phyloP scores from a whole-genome alignment of 176 grass and related monocot genomes.

The Cenchrus americanus region DNA sequence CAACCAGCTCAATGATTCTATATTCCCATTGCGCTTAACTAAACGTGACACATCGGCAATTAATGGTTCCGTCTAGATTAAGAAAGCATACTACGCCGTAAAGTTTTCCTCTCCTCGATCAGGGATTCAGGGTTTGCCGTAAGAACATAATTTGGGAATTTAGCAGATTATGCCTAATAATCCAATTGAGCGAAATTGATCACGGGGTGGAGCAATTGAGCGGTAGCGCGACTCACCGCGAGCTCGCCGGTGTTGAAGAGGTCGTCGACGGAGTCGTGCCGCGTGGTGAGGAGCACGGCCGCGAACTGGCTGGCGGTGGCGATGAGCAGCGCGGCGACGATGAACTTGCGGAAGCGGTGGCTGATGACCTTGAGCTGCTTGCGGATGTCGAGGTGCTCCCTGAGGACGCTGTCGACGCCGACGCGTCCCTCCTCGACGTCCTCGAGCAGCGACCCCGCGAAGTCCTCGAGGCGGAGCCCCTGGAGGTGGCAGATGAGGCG shows the following conservation, averaged over 20 bases:
- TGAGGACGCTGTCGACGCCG: slow-evolving; percentile 57
- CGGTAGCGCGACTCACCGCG: slow-evolving; percentile 42
- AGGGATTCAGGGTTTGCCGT: background rate
- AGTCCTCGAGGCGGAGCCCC: slow-evolving; percentile 80
- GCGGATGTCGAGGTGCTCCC: slow-evolving; percentile 88
- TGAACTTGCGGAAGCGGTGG: slow-evolving; percentile 85
- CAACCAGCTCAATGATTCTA: background rate
- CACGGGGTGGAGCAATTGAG: background rate
- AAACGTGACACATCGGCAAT: background rate
- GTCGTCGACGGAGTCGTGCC: slow-evolving; percentile 68
- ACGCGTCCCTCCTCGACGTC: slow-evolving; percentile 60
- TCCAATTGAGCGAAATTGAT: background rate
- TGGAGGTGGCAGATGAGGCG: slow-evolving; percentile 89
- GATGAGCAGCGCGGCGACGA: slow-evolving; percentile 64
- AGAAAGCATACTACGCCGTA: background rate
- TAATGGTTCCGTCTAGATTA: slow-evolving; percentile 13
- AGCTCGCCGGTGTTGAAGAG: slow-evolving; percentile 88
- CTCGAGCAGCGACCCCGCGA: slow-evolving; percentile 58
- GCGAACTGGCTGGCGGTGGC: slow-evolving; percentile 90
- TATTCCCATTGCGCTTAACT: slow-evolving; percentile 12
- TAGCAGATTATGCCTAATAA: background rate
- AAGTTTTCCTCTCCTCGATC: background rate
- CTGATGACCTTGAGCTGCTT: slow-evolving; percentile 91
- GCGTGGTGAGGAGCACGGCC: slow-evolving; percentile 70
- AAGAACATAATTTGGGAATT: background rate